phyloP scores from a whole-genome alignment of 1,284 basidiomycete genomes.

The Marasmius fiardii region DNA sequence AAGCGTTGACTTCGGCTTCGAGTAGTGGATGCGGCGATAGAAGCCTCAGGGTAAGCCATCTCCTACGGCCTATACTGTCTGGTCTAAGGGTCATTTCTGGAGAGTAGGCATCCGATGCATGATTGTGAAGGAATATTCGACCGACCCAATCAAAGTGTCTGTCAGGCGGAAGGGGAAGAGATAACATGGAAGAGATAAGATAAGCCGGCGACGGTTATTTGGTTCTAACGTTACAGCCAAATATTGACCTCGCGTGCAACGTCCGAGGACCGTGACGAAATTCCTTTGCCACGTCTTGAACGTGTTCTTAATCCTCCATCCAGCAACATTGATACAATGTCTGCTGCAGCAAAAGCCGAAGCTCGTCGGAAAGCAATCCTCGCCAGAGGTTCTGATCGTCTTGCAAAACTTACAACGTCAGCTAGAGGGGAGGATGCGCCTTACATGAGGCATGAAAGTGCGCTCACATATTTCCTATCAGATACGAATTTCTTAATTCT shows the following conservation, averaged over 20 bases:
- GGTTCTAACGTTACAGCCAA: conserved; percentile 1
- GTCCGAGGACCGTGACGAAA: not conserved
- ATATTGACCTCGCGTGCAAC: conserved; percentile 4
- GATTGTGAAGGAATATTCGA: too few relatives aligned
- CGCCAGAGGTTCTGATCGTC: conserved; percentile 62
- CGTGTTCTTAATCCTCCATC: not conserved
- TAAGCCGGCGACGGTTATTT: not conserved
- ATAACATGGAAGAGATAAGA: not conserved
- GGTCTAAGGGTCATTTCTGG: too few relatives aligned
- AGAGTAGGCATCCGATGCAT: too few relatives aligned
- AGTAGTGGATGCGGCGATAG: too few relatives aligned
- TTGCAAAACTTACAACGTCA: conserved; percentile 70
- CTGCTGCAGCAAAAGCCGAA: conserved; percentile 62
- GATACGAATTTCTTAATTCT: conserved; percentile 6
- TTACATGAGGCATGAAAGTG: conserved; percentile 53
- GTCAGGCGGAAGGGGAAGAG: too few relatives aligned
- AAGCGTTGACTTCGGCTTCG: too few relatives aligned
- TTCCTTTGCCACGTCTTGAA: conserved; percentile 8
- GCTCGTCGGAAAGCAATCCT: conserved; percentile 74
- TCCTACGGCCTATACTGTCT: too few relatives aligned
- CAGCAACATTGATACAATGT: conserved; percentile 22
- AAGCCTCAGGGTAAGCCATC: too few relatives aligned
- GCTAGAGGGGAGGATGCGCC: conserved; percentile 69
- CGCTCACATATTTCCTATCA: conserved; percentile 14
- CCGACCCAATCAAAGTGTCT: too few relatives aligned